These are phyloP conservation scores for Citrus inodora DNA, from an alignment of 345 rosid species.

Conservation along the genomic window DNA sequence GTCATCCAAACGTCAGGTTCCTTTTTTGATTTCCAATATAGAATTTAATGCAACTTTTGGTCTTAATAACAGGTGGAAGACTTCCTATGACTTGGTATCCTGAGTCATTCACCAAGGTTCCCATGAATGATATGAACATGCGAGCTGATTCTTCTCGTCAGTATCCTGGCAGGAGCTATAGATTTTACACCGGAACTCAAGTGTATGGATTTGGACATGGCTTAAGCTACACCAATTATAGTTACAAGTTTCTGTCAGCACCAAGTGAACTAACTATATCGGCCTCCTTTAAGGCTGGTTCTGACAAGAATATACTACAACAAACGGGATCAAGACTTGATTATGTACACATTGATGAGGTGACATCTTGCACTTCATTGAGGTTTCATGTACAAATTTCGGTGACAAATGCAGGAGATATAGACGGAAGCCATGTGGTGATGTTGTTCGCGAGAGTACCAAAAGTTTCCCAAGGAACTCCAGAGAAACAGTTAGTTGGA, in stretches of 20 bases:
- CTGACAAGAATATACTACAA: constrained; percentile 35
- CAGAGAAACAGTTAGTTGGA: constrained; percentile 69
- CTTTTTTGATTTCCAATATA: background rate
- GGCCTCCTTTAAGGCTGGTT: constrained; percentile 17
- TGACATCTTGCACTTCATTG: constrained; percentile 48
- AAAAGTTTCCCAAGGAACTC: constrained; percentile 37
- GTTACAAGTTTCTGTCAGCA: constrained; percentile 58
- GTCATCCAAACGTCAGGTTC: background rate
- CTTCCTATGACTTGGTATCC: constrained; percentile 95
- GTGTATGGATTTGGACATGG: constrained; percentile 78
- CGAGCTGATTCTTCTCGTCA: constrained; percentile 64
- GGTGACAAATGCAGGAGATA: constrained; percentile 55
- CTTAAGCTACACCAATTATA: constrained; percentile 63
- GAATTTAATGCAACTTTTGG: constrained; percentile 10
- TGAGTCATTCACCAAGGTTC: constrained; percentile 62
- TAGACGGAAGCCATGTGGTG: constrained; percentile 73
- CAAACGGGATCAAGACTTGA: constrained; percentile 27
- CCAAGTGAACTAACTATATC: constrained; percentile 48
- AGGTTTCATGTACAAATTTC: constrained; percentile 45
- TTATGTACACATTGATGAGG: constrained; percentile 29
- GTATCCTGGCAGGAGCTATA: constrained; percentile 89
- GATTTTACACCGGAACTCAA: constrained; percentile 65
- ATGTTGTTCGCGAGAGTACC: constrained; percentile 65
- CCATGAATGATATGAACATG: constrained; percentile 90
- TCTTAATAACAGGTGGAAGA: constrained; percentile 63